Conservation (phyloP, 2,329 filamentous ascomycete genomes). For the Apiospora aurea region DNA sequence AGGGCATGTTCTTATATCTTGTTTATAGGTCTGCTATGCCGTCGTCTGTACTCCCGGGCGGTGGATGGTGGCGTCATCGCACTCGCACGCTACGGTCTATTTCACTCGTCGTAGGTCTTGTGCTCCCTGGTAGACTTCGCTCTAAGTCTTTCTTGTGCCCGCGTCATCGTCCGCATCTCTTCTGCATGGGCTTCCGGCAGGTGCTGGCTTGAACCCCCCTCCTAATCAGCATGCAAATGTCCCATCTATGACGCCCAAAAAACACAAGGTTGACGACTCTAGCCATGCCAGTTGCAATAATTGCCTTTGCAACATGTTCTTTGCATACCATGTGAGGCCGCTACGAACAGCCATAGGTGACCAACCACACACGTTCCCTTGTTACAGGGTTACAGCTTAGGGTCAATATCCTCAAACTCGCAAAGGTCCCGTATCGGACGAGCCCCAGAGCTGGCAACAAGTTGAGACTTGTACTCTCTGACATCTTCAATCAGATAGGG, state of each 20-base stretch:
- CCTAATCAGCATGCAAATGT: neutral
- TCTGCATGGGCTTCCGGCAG: neutral
- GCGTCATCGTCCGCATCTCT: neutral
- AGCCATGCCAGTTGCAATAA: neutral
- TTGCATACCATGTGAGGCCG: neutral
- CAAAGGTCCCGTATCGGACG: slow-evolving; percentile 76
- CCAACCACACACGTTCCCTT: neutral
- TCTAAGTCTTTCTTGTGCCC: neutral
- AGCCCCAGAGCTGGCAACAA: slow-evolving; percentile 76
- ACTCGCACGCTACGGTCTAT: neutral
- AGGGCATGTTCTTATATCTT: neutral
- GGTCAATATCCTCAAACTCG: slow-evolving; percentile 84
- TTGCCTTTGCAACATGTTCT: neutral
- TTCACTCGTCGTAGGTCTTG: neutral
- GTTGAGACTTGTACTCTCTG: slow-evolving; percentile 77
- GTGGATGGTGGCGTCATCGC: neutral
- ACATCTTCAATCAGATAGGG: slow-evolving; percentile 78
- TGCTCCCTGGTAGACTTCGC: neutral
- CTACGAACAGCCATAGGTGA: neutral
- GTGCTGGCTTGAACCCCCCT: neutral
- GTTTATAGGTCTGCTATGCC: slow-evolving; percentile 6
- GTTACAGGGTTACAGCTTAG: slow-evolving; percentile 70
- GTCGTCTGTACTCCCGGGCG: neutral
- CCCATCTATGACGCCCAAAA: neutral
- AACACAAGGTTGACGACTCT: neutral